Evolutionary conservation across 2,329 filamentous ascomycete genomes (phyloP).

Genomic region (Cladosporium austrohemisphaericum): DNA sequence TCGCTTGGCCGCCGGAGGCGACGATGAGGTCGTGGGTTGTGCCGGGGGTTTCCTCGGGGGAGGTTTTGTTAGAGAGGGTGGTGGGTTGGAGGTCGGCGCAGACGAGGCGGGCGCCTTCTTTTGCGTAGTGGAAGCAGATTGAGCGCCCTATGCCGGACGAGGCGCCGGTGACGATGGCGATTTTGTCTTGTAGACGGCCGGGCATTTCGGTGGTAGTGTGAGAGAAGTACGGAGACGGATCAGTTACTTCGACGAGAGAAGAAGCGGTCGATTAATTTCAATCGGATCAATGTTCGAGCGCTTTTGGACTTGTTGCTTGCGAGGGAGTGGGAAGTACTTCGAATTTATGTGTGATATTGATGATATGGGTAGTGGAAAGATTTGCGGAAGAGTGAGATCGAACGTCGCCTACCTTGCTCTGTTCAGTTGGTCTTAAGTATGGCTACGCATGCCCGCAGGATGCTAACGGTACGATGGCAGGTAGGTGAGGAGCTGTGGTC

Average conservation of each 20-base stretch:
- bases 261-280: too few relatives aligned
- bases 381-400: too few relatives aligned
- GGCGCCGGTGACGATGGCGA: conserved; percentile 81
- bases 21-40: conserved; percentile 34
- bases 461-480: too few relatives aligned
- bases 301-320: too few relatives aligned
- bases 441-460: too few relatives aligned
- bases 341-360: too few relatives aligned
- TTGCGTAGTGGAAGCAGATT: conserved; percentile 73
- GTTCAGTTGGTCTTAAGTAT: too few relatives aligned
- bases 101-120: conserved; percentile 59
- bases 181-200: conserved; percentile 65
- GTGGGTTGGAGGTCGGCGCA: conserved; percentile 28
- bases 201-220: conserved; percentile 7
- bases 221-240: not conserved
- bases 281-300: too few relatives aligned
- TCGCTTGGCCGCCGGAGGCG: conserved; percentile 30
- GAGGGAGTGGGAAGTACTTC: too few relatives aligned
- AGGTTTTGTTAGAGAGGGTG: conserved; percentile 18
- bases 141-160: conserved; percentile 83
- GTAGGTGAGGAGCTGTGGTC: not conserved
- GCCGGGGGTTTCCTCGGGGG: conserved; percentile 20
- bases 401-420: too few relatives aligned
- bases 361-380: too few relatives aligned
- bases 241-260: too few relatives aligned